phyloP scores from a whole-genome alignment of 2,329 filamentous ascomycete genomes.

The Didymellaceae sp. region DNA sequence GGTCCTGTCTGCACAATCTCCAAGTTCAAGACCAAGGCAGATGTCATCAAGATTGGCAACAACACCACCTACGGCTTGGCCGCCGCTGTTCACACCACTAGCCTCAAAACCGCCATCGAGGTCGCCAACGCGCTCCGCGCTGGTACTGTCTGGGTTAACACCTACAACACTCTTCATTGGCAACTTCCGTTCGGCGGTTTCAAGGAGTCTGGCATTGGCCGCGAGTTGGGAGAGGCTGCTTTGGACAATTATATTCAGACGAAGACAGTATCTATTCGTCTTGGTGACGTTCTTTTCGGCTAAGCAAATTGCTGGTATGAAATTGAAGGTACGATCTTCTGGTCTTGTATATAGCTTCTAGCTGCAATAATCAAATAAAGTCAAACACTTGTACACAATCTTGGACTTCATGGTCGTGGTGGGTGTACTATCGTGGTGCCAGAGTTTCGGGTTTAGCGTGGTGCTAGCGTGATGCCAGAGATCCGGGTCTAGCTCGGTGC shows the following conservation, averaged over 20 bases:
- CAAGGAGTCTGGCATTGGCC: conserved; percentile 58
- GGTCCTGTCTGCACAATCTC: conserved; percentile 78
- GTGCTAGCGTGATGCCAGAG: too few relatives aligned
- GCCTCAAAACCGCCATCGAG: conserved; percentile 80
- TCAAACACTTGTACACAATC: too few relatives aligned
- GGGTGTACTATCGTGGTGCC: too few relatives aligned
- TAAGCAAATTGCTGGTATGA: neutral
- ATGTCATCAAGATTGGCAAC: conserved; percentile 75
- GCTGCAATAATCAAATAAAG: conserved; percentile 10
- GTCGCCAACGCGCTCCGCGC: conserved; percentile 74
- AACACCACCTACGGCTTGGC: conserved; percentile 77
- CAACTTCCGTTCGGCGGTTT: conserved; percentile 63
- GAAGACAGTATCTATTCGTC: conserved; percentile 53
- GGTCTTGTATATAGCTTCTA: conserved; percentile 13
- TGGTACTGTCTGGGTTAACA: conserved; percentile 72
- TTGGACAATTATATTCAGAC: conserved; percentile 55
- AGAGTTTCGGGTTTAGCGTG: too few relatives aligned
- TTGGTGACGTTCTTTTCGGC: conserved; percentile 59
- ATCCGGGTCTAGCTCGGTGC: too few relatives aligned
- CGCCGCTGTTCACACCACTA: conserved; percentile 76
- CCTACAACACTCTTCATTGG: conserved; percentile 73
- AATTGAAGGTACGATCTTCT: neutral
- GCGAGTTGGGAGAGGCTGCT: conserved; percentile 58
- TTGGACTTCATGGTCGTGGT: too few relatives aligned
- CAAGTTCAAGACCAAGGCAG: conserved; percentile 76